Base-by-base conservation (phyloP, 2,329 filamentous ascomycete species). In the Monosporascus sp. region DNA sequence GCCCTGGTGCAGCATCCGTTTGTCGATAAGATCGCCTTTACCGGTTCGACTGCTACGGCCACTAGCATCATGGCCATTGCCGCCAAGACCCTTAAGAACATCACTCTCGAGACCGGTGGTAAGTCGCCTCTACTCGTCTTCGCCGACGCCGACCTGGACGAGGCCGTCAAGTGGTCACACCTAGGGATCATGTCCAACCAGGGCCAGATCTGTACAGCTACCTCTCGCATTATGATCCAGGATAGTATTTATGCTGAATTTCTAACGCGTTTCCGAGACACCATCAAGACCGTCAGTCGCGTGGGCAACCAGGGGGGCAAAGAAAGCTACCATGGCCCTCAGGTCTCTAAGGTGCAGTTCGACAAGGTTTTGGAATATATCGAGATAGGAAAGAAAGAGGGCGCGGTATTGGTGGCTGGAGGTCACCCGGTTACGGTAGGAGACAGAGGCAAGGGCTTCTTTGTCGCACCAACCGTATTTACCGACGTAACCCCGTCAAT, bases 251-350 rank as follows among this genome's bases (percentile, higher is more conserved):
- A 81, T 46, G 83, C 88, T 35, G 74, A 81, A 50, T 91, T 90
- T 63, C 68, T 90, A 47, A 69, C 75, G 18, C 70, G 70, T 5
- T 89, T 89, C 73, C 81, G 81, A 54, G 73, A 81, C 43, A 72
- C 80, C 54, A 74, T 88, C 51, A 75, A 78, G 55, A 72, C 75
- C 20, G 79, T 81, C 37, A 85, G 80, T 60, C 80, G 84, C 49
- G 77, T 90, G 14, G 88, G 88, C 51, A 82, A 90, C 63, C 87
- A 86, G 0, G 90, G 89, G 66, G 76, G 79, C 5, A 80, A 86
- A 58, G 75, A 74, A 37, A 89, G 87, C 0, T 88, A 85, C 73
- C 87, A 90, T 64, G 88, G 88, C 0, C 88, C 88, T 0, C 87
- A 90, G 64, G 81, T 90, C 46, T 87, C 85, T 5, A 85, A 85